Base-by-base conservation (phyloP, 2,329 filamentous ascomycete genomes). In the Parastagonospora nodorum region DNA sequence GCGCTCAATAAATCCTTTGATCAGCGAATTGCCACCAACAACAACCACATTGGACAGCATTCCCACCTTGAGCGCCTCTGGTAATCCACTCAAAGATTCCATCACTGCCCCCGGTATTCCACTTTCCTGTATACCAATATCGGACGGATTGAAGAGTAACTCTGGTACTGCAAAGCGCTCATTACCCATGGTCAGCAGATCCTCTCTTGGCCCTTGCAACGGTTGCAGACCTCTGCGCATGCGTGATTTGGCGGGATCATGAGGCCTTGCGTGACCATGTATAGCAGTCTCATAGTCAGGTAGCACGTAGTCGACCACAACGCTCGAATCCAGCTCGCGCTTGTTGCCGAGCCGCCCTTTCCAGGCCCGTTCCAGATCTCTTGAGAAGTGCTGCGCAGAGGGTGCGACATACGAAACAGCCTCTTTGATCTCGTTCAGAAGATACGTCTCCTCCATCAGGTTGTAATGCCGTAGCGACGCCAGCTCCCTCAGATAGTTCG, bases 391-490 rank as follows among this genome's bases (percentile, higher is more conserved):
- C 31, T 67, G 57, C 15, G 60, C 41, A 67, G 95, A 85, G 1
- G 84, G 77, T 2, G 89, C 88, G 9, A 97, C 86, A 63, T 89
- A 97, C 69, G 90, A 96, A 1, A 89, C 86, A 4, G 88, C 82
- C 71, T 99, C 94, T 69, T 99, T 99, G 74, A 97, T 92, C 72
- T 97, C 90, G 66, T 96, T 96, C 70, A 97, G 91, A 43, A 97
- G 88, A 72, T 95, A 88, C 1, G 89, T 88, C 64, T 99, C 94
- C 72, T 96, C 92, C 55, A 94, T 86, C 85, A 99, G 92, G 71
- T 97, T 93, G 74, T 95, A 96, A 67, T 97, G 92, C 6, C 94
- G 88, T 11, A 95, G 82, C 1, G 92, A 97, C 14, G 97, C 85
- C 12, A 96, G 82, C 49, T 94, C 89, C 41, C 94, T 93, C 30